Evolutionary conservation across 495 filamentous ascomycete genomes (phyloP), one percentile per base, ranked within the genome.

Genomic region (Trichoderma gamsii): DNA sequence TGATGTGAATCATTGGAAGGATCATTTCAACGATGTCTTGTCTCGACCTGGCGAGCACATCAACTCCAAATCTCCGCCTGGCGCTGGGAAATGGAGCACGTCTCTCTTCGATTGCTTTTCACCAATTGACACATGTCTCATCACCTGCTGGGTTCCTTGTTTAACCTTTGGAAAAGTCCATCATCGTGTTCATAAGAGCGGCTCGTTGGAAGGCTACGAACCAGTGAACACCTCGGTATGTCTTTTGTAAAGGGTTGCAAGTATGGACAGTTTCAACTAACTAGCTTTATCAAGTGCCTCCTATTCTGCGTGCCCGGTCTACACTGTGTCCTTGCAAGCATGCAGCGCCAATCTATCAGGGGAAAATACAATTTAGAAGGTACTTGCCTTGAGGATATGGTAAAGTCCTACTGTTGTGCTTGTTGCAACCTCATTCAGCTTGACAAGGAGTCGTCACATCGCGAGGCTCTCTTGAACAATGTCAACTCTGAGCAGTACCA

Each of bases 141-240:
- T 81, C 70, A 72, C 74, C 0, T 81, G 72, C 44, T 82, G 76
- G 71, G 66, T 75, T 29, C 82, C 82, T 29, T 84, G 82, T 68
- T 76, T 82, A 35, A 78, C 78, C 11, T 82, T 80, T 67, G 81
- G 82, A 64, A 80, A 75, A 72, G 82, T 79, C 27, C 76, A 80
- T 68, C 74, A 84, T 66, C 78, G 82, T 2, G 64, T 82, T 32
- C 72, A 73, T 49, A 79, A 79, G 70, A 67, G 78, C 65, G 72
- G 70, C 35, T 73, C 71, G 63, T 72, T 83, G 67, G 70, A 76
- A n/a, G 77, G 72, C 16, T 84, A 81, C 69, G 73, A 76, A 64
- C 72, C 75, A 25, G 74, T 80, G 70, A 84, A 84, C 71, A 76
- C 71, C 27, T 75, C 74, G 38, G 81, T 83, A 73, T 65, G 77